Evolutionary conservation across 2,329 filamentous ascomycete species (phyloP).

Genomic region (Diaporthe amygdali): DNA sequence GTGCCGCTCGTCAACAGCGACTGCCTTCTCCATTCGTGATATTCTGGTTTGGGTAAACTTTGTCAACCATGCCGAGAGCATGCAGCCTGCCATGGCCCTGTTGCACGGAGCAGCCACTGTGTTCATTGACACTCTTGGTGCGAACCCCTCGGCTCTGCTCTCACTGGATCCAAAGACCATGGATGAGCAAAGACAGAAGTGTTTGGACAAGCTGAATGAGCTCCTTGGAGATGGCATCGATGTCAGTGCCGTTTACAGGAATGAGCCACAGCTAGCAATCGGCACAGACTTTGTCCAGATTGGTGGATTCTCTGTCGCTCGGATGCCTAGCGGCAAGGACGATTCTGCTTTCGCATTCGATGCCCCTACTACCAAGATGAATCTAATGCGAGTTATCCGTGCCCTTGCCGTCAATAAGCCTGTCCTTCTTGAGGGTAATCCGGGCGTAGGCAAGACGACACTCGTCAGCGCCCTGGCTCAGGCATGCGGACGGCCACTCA

Average conservation of each 20-base stretch:
- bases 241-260: constrained; percentile 68
- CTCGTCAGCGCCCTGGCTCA: constrained; percentile 84
- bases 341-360: constrained; percentile 77
- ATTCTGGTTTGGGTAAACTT: constrained; percentile 94
- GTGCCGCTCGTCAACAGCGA: constrained; percentile 77
- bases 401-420: constrained; percentile 90
- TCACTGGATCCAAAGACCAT: constrained; percentile 74
- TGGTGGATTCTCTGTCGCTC: constrained; percentile 75
- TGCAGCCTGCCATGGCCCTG: constrained; percentile 51
- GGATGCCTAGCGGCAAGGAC: constrained; percentile 50
- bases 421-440: constrained; percentile 92
- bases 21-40: constrained; percentile 88
- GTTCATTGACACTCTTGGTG: constrained; percentile 93
- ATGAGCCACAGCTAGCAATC: constrained; percentile 63
- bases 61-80: constrained; percentile 69
- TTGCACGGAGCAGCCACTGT: constrained; percentile 94
- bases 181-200: constrained; percentile 72
- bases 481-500: constrained; percentile 80
- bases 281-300: constrained; percentile 64
- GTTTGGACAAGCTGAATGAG: constrained; percentile 73
- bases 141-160: constrained; percentile 89
- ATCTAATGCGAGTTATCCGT: constrained; percentile 88
- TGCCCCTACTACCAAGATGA: constrained; percentile 87
- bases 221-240: constrained; percentile 68
- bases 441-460: constrained; percentile 98